These are phyloP conservation scores for Mycosphaerelloides madeirae DNA, from an alignment of 2,329 filamentous ascomycete species.

Conservation along the genomic window DNA sequence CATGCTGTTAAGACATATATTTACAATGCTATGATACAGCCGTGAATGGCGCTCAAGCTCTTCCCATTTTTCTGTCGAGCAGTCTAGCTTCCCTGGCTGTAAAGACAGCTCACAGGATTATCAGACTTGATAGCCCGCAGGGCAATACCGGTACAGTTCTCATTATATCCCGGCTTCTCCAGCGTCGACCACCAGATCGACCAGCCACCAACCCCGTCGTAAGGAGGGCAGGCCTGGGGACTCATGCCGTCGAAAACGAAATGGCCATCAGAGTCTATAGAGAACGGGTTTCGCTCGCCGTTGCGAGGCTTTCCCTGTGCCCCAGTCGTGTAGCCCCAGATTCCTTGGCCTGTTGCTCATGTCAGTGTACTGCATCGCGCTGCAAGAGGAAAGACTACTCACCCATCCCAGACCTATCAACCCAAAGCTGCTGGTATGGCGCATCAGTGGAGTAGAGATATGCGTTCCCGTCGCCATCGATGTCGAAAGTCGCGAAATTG, in stretches of 20 bases:
- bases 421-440: slow-evolving; percentile 13
- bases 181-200: slow-evolving; percentile 9
- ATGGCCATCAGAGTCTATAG: slow-evolving; percentile 6
- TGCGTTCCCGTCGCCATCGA: slow-evolving; percentile 4
- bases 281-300: slow-evolving; percentile 5
- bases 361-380: background rate
- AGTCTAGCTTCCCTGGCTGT: slow-evolving; percentile 1
- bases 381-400: background rate
- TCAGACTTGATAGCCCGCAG: slow-evolving; percentile 8
- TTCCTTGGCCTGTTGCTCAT: background rate
- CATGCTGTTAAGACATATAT: too few relatives aligned
- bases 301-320: slow-evolving; percentile 4
- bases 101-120: slow-evolving; percentile 8
- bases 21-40: too few relatives aligned
- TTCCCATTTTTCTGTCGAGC: too few relatives aligned
- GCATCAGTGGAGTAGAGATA: slow-evolving; percentile 9
- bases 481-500: slow-evolving; percentile 9
- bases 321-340: slow-evolving; percentile 10
- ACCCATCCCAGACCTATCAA: slow-evolving; percentile 15
- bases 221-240: slow-evolving; percentile 11
- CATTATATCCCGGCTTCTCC: slow-evolving; percentile 9
- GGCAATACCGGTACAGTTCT: slow-evolving; percentile 7
- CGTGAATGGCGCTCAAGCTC: too few relatives aligned
- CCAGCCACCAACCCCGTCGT: slow-evolving; percentile 1
- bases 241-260: slow-evolving; percentile 10